Base-by-base conservation (phyloP, 2,329 filamentous ascomycete genomes). In the Sporothrix humicola region DNA sequence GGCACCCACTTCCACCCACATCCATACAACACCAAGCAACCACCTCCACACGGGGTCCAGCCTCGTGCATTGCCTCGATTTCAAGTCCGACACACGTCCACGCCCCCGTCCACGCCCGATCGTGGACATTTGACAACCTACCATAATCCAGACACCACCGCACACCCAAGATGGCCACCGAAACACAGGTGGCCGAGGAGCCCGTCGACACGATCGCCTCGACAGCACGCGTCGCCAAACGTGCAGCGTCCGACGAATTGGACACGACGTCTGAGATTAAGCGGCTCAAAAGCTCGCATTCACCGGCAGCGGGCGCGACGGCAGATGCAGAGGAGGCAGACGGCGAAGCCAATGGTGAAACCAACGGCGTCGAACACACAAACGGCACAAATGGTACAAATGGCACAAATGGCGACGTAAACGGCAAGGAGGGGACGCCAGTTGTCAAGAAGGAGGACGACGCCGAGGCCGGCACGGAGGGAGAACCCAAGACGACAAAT, bases 171-270 rank as follows among this genome's bases (percentile, higher is more conserved):
- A 68, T 52, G 65, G 17, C 48, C 1, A 68, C 46, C 7, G 65
- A 52, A 3, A 50, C 65, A 10, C 46, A 68, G 7, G 65, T 52
- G 23, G 7, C 13, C 3, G 46, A 50, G 46, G 31, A 20, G 44
- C 46, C 46, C 31, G 26, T 31, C 58, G 65, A 13, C 31, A 37
- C 20, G 20, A 10, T 44, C 20, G 23, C 65, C 0, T 2, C 61
- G n/a, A 37, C 71, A 3, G 26, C 23, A 17, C 72, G 72, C 37
- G 66, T 73, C 13, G 66, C 50, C 61, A 95, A 95, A 85, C 91
- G 92, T 81, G 94, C 94, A 82, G 92, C 92, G 3, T 85, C 85
- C 58, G 89, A 92, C 76, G 90, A 92, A 75, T 87, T 89, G 56
- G 83, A 86, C 71, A 90, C 88, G 71, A 86, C 88, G 20, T 86